A percentile compares a stretch with the other conserved stretches of the same genome.
phyloP scores from a whole-genome alignment of 2,329 filamentous ascomycete species.

The Fusarium mangiferae region DNA sequence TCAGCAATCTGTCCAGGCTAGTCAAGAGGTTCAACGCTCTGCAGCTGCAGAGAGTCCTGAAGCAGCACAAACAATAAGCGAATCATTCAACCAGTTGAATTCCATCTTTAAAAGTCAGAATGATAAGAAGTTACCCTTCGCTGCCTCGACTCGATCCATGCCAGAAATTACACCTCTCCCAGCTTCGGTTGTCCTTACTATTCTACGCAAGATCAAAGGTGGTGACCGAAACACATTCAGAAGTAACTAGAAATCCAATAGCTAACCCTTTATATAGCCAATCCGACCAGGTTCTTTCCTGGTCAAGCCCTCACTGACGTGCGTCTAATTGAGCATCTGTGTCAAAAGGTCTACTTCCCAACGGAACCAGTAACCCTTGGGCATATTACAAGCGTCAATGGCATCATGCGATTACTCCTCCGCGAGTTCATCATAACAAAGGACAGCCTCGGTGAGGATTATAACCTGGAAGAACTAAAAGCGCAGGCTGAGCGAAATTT shows the following conservation, averaged over 20 bases:
- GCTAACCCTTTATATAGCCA: neutral
- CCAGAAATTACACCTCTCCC: conserved; percentile 14
- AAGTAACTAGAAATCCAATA: neutral
- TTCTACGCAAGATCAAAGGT: conserved; percentile 23
- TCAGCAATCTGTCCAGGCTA: conserved; percentile 25
- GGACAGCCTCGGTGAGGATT: conserved; percentile 5
- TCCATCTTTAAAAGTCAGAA: neutral
- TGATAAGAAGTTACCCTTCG: neutral
- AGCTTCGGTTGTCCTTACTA: conserved; percentile 7
- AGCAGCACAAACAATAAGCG: conserved; percentile 24
- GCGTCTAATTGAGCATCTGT: conserved; percentile 21
- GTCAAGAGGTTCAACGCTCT: conserved; percentile 23
- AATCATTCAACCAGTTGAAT: conserved; percentile 21
- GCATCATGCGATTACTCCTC: conserved; percentile 14
- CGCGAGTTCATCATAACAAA: conserved; percentile 21
- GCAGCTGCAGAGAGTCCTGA: conserved; percentile 21
- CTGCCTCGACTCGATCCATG: neutral
- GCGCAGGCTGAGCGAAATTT: conserved; percentile 26
- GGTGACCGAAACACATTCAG: neutral
- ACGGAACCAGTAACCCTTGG: conserved; percentile 28
- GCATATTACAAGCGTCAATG: conserved; percentile 26
- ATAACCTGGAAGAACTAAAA: conserved; percentile 18
- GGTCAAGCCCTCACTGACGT: conserved; percentile 21
- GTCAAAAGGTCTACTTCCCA: conserved; percentile 35
- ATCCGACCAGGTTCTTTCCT: conserved; percentile 15